Evolutionary conservation across 139 green algal species (phyloP).

Genomic region (Tetradesmus obliquus): DNA sequence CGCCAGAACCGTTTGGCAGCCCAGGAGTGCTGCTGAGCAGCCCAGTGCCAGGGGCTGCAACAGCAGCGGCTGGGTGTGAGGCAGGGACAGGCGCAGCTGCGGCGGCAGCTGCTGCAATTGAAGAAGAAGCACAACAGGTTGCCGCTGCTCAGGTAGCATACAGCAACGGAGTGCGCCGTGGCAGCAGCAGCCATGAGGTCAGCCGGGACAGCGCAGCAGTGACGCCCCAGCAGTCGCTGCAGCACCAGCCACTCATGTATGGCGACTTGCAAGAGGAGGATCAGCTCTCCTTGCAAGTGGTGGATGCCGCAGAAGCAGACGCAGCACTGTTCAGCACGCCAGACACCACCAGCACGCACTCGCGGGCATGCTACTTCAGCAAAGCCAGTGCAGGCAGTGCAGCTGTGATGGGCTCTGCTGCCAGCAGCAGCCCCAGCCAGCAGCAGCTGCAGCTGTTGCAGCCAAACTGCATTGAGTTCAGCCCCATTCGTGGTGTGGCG

Average conservation of each 20-base stretch:
- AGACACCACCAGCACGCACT: background rate
- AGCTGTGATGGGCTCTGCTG: background rate
- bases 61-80: slow-evolving; percentile 1
- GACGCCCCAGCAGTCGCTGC: background rate
- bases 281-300: background rate
- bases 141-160: background rate
- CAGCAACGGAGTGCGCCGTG: too few species aligned
- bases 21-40: slow-evolving; percentile 37
- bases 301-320: background rate
- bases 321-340: background rate
- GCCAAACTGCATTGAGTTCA: background rate
- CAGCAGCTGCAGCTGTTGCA: slow-evolving; percentile 1
- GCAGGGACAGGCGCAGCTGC: background rate
- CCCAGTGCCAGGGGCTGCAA: background rate
- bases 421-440: background rate
- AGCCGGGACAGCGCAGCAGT: background rate
- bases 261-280: background rate
- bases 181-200: background rate
- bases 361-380: background rate
- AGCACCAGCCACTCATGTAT: background rate
- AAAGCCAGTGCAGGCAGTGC: background rate
- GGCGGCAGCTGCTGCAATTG: background rate
- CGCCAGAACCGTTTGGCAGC: slow-evolving; percentile 8
- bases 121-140: background rate
- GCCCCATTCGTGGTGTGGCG: slow-evolving; percentile 28